These are phyloP conservation scores for Hymenoscyphus linearis DNA, from an alignment of 2,329 filamentous ascomycete species.

Conservation along the genomic window DNA sequence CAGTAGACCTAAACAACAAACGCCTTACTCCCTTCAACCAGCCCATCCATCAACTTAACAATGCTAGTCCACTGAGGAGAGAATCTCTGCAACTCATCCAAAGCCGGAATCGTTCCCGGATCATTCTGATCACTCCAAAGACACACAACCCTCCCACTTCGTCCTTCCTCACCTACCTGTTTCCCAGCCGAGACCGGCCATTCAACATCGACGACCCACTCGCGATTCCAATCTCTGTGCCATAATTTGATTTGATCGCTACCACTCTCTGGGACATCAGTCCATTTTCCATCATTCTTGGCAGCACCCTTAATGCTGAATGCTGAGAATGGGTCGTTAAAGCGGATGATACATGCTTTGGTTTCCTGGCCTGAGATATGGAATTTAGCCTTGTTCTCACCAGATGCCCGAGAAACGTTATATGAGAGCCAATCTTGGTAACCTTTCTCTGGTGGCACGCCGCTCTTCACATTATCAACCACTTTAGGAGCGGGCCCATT, in stretches of 20 bases:
- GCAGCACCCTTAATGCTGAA: slow-evolving; percentile 59
- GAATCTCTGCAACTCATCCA: slow-evolving; percentile 73
- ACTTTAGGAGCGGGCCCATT: slow-evolving; percentile 63
- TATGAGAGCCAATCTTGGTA: slow-evolving; percentile 60
- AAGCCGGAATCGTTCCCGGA: slow-evolving; percentile 67
- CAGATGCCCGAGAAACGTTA: slow-evolving; percentile 46
- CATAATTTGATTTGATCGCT: slow-evolving; percentile 70
- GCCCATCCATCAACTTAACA: slow-evolving; percentile 68
- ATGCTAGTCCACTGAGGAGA: slow-evolving; percentile 75
- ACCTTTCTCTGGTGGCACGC: slow-evolving; percentile 37
- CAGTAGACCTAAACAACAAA: slow-evolving; percentile 36
- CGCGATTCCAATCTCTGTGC: slow-evolving; percentile 71
- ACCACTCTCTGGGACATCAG: slow-evolving; percentile 56
- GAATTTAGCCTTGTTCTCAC: slow-evolving; percentile 52
- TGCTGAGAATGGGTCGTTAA: slow-evolving; percentile 60
- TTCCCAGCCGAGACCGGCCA: slow-evolving; percentile 42
- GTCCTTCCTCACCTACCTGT: slow-evolving; percentile 32
- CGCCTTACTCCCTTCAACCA: slow-evolving; percentile 73
- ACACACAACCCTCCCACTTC: slow-evolving; percentile 68
- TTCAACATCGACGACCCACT: slow-evolving; percentile 66
- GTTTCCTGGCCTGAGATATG: slow-evolving; percentile 68
- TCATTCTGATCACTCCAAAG: slow-evolving; percentile 83
- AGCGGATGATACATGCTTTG: slow-evolving; percentile 69
- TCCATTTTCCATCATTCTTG: slow-evolving; percentile 55
- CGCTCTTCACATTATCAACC: slow-evolving; percentile 40